Percentiles rank a stretch among this genome's conserved stretches.
Conservation (phyloP, 2,329 filamentous ascomycete genomes). For the Aspergillus felis region DNA sequence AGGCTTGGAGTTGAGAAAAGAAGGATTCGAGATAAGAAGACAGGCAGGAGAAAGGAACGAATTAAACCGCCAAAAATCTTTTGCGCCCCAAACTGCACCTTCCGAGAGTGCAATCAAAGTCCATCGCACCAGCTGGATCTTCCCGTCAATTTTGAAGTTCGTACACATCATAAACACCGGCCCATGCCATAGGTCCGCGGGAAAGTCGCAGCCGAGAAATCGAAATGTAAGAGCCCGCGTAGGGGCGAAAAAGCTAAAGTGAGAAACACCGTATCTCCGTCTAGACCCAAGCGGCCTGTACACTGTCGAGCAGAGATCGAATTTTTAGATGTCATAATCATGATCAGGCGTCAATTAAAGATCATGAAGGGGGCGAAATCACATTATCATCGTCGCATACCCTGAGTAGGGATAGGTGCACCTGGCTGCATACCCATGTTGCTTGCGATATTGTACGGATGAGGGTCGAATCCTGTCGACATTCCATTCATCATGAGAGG, state of each 20-base stretch:
- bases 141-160: slow-evolving; percentile 32
- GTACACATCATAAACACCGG: slow-evolving; percentile 40
- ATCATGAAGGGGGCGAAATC: slow-evolving; percentile 1
- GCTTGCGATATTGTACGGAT: slow-evolving; percentile 41
- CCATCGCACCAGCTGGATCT: slow-evolving; percentile 26
- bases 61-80: slow-evolving; percentile 23
- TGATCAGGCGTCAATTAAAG: slow-evolving; percentile 8
- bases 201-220: slow-evolving; percentile 21
- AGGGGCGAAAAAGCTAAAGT: slow-evolving; percentile 11
- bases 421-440: slow-evolving; percentile 42
- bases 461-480: slow-evolving; percentile 37
- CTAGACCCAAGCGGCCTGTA: background rate
- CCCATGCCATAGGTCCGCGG: slow-evolving; percentile 30
- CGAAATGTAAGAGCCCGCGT: slow-evolving; percentile 12
- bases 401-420: slow-evolving; percentile 33
- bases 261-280: slow-evolving; percentile 3
- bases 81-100: slow-evolving; percentile 30
- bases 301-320: background rate
- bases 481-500: slow-evolving; percentile 41
- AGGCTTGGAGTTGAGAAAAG: slow-evolving; percentile 9
- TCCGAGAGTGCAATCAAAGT: slow-evolving; percentile 23
- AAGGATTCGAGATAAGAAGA: slow-evolving; percentile 10
- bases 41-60: slow-evolving; percentile 20
- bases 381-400: slow-evolving; percentile 30
- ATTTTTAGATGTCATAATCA: slow-evolving; percentile 1